Conservation (phyloP, 352 stramenopile genomes). For the Peronospora farinosa region DNA sequence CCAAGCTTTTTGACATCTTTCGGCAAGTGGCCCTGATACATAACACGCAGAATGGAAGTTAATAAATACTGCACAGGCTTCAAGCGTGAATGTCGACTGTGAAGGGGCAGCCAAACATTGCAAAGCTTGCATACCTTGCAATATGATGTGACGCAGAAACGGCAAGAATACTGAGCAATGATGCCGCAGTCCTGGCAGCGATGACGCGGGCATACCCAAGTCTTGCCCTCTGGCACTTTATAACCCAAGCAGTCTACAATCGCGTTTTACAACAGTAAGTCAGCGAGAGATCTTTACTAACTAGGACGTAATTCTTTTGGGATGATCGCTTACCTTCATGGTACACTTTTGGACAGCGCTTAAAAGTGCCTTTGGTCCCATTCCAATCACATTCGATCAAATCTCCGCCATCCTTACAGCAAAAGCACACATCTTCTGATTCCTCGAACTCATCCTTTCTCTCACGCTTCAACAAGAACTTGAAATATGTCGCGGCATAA, state of each 20-base stretch:
- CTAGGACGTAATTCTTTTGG: not conserved
- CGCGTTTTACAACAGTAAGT: constrained; percentile 2
- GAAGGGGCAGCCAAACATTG: constrained; percentile 2
- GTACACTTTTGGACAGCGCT: constrained; percentile 72
- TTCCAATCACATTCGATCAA: constrained; percentile 79
- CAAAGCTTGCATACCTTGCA: constrained; percentile 34
- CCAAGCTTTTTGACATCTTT: constrained; percentile 36
- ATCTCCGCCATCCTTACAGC: constrained; percentile 76
- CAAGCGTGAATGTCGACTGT: not conserved
- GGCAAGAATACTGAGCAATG: constrained; percentile 46
- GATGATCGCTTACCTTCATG: constrained; percentile 44
- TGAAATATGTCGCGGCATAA: constrained; percentile 61
- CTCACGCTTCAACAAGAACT: constrained; percentile 53
- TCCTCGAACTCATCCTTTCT: constrained; percentile 26
- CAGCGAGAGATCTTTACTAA: not conserved
- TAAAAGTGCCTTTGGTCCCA: constrained; percentile 28
- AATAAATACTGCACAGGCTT: not conserved
- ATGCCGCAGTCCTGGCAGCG: constrained; percentile 59
- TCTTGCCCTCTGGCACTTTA: constrained; percentile 43
- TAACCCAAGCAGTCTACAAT: constrained; percentile 61
- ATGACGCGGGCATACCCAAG: constrained; percentile 66
- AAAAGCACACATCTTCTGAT: constrained; percentile 81
- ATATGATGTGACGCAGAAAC: constrained; percentile 71
- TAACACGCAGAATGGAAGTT: constrained; percentile 1
- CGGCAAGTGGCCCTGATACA: constrained; percentile 43